Conservation (phyloP, 495 filamentous ascomycete species). For the Cercophora newfieldiana region DNA sequence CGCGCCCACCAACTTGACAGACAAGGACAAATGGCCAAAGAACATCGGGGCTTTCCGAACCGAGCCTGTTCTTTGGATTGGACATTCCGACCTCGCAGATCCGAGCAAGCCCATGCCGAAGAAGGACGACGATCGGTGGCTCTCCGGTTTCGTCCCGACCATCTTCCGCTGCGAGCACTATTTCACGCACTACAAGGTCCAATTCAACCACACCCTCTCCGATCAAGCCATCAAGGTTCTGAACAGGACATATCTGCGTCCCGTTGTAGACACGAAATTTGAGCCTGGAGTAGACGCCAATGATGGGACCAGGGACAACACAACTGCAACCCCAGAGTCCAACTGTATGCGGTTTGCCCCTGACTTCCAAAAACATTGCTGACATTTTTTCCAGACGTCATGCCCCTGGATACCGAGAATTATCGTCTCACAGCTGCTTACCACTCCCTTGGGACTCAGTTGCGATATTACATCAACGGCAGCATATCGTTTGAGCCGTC, state of each 20-base stretch:
- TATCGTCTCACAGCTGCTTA: slow-evolving; percentile 30
- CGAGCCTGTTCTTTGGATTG: slow-evolving; percentile 32
- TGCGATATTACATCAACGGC: slow-evolving; percentile 27
- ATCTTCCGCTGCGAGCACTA: slow-evolving; percentile 33
- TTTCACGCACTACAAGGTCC: slow-evolving; percentile 29
- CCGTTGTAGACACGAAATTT: slow-evolving; percentile 27
- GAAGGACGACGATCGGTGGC: slow-evolving; percentile 8
- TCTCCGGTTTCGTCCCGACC: slow-evolving; percentile 21
- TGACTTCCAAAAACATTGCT: background rate
- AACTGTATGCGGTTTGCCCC: slow-evolving; percentile 19
- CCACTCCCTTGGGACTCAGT: slow-evolving; percentile 24
- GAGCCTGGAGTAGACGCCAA: slow-evolving; percentile 15
- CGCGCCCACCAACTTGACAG: background rate
- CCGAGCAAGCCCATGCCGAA: slow-evolving; percentile 11
- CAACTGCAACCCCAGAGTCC: slow-evolving; percentile 20
- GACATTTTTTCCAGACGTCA: slow-evolving; percentile 9
- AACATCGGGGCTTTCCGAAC: slow-evolving; percentile 29
- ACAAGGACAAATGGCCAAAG: slow-evolving; percentile 22
- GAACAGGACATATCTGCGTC: slow-evolving; percentile 19
- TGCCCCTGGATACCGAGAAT: slow-evolving; percentile 22
- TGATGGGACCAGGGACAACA: slow-evolving; percentile 30
- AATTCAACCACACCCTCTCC: slow-evolving; percentile 30
- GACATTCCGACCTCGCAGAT: slow-evolving; percentile 12
- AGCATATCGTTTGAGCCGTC: slow-evolving; percentile 20
- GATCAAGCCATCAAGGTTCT: slow-evolving; percentile 23